These are phyloP conservation scores for Neoboletus magnificus DNA, from an alignment of 768 basidiomycete species.

Conservation along the genomic window DNA sequence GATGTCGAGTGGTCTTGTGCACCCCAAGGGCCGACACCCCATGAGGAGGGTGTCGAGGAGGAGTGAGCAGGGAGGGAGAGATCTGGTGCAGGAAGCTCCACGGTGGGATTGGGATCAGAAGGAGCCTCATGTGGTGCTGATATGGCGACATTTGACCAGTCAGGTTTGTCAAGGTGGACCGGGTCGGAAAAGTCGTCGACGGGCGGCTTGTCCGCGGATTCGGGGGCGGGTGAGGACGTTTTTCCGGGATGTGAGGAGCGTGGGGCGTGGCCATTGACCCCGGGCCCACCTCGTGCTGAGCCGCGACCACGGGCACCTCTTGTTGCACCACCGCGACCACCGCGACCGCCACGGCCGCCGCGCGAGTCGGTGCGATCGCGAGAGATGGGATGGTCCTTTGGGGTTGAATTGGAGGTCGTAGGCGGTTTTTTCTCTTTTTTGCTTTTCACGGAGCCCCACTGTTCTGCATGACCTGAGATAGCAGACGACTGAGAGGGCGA, in stretches of 20 bases:
- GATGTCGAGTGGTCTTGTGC: conserved; percentile 38
- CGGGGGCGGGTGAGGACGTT: conserved; percentile 33
- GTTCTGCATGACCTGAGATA: conserved; percentile 62
- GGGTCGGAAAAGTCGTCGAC: conserved; percentile 22
- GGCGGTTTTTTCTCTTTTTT: conserved; percentile 83
- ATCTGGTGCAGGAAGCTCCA: conserved; percentile 16
- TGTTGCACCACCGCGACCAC: conserved; percentile 58
- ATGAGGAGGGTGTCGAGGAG: conserved; percentile 33
- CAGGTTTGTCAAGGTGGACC: conserved; percentile 11
- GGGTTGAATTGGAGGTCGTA: conserved; percentile 35
- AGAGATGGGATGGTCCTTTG: conserved; percentile 43
- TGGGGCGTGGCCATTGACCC: conserved; percentile 33
- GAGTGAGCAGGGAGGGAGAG: conserved; percentile 8
- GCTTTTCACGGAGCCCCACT: conserved; percentile 80
- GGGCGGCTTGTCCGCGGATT: conserved; percentile 26
- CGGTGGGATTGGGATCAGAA: conserved; percentile 7
- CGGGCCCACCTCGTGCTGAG: conserved; percentile 36
- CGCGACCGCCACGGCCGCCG: conserved; percentile 59
- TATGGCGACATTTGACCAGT: conserved; percentile 13
- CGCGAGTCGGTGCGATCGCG: conserved; percentile 43
- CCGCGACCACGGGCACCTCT: conserved; percentile 42
- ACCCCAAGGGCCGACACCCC: conserved; percentile 31
- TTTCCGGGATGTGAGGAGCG: conserved; percentile 25
- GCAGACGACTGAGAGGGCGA: conserved; percentile 9
- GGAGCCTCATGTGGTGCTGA: conserved; percentile 13